Evolutionary conservation across 202 grass and related monocot genomes (phyloP), one percentile per base, ranked within the genome.

Genomic region (Eragrostis tef): DNA sequence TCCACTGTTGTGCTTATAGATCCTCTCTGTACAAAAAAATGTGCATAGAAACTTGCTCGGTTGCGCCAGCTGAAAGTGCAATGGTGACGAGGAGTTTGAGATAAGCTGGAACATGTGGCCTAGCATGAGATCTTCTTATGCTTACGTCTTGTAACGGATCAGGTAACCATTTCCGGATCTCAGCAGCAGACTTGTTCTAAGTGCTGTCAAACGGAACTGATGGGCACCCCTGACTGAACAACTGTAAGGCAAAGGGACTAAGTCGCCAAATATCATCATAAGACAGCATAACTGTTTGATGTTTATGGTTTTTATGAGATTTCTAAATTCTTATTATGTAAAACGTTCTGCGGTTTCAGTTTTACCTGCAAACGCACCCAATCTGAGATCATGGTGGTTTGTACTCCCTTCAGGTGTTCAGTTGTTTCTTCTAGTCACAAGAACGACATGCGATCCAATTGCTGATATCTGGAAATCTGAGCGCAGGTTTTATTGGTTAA

Each of bases 101-200:
- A 59, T 44, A 70, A 21, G 78, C 9, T 47, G 19, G 51, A 60
- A 47, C 9, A 58, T 4, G 34, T 39, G n/a, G 52, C 19, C 50
- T 20, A 72, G 46, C 15, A 5, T 53, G 15, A 19, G 70, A 20
- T 34, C 9, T 73, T 27, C 0, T 31, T 22, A 45, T 70, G 21
- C 36, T 80, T 57, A 70, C 51, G 36, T 70, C 21, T 70, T 67
- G 64, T 31, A 45, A 71, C 36, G 41, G 21, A 5, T 9, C 9
- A 22, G 67, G 67, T 25, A 72, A 60, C 19, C 29, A 41, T 39
- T 74, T 56, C 5, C 6, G 21, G 27, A 57, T 45, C 36, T n/a
- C 34, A 53, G n/a, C 62, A 43, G 63, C 31, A 10, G 6, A 25
- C 31, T 56, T 26, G 13, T 26, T 60, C 11, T 19, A 19, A 36